These are phyloP conservation scores for Nothopassalora personata DNA, from an alignment of 2,329 filamentous ascomycete species.

Conservation along the genomic window DNA sequence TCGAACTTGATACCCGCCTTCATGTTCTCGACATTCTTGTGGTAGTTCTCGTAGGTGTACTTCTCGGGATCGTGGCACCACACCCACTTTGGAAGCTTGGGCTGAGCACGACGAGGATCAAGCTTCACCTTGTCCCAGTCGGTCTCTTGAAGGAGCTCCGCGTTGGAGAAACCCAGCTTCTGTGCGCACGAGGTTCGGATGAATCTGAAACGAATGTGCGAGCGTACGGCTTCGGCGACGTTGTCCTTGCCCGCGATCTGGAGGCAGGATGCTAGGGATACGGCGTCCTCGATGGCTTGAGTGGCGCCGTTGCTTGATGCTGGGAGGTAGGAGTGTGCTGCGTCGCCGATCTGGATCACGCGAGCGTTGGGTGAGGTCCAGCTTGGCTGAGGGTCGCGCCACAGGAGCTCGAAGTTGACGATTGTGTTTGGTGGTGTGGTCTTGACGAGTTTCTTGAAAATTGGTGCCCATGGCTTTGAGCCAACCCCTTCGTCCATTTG, in stretches of 20 bases:
- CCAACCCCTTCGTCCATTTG: slow-evolving; percentile 43
- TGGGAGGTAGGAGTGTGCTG: slow-evolving; percentile 43
- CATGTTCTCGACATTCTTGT: slow-evolving; percentile 13
- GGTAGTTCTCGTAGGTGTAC: slow-evolving; percentile 21
- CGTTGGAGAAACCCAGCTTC: slow-evolving; percentile 45
- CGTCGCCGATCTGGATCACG: slow-evolving; percentile 43
- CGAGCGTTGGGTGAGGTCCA: slow-evolving; percentile 42
- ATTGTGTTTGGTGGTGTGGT: slow-evolving; percentile 43
- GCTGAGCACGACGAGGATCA: slow-evolving; percentile 40
- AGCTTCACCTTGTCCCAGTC: slow-evolving; percentile 47
- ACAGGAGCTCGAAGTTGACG: slow-evolving; percentile 47
- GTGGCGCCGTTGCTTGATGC: slow-evolving; percentile 44
- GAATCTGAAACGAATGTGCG: slow-evolving; percentile 37
- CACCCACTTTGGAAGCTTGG: slow-evolving; percentile 45
- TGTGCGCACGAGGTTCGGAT: slow-evolving; percentile 46
- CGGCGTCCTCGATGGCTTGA: slow-evolving; percentile 43
- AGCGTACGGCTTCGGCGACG: slow-evolving; percentile 23
- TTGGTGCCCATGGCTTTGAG: slow-evolving; percentile 41
- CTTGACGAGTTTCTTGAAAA: slow-evolving; percentile 43
- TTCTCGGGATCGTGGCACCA: slow-evolving; percentile 24
- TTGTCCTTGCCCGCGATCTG: slow-evolving; percentile 6
- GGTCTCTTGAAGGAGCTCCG: slow-evolving; percentile 44
- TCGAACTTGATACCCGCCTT: slow-evolving; percentile 11
- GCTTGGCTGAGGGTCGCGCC: slow-evolving; percentile 42
- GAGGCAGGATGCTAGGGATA: slow-evolving; percentile 12